Conservation (phyloP, 805 yeast genomes). For the Saccharomycopsis javanensis region DNA sequence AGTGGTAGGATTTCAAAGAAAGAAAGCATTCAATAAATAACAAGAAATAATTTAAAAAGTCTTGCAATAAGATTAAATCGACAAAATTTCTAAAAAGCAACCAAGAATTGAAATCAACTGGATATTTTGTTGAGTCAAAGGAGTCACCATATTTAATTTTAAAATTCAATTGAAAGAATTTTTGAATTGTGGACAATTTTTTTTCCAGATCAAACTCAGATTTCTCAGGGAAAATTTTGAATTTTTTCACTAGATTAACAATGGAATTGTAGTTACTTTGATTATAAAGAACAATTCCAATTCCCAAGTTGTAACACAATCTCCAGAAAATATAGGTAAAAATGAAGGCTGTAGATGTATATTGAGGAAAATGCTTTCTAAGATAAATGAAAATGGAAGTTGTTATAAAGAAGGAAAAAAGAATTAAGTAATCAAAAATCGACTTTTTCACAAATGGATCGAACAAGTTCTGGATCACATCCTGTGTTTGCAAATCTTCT, state of each 20-base stretch:
- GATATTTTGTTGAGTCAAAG: slow-evolving; percentile 34
- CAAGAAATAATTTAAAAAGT: slow-evolving; percentile 64
- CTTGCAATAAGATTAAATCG: slow-evolving; percentile 76
- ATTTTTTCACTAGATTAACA: slow-evolving; percentile 40
- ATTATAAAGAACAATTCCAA: slow-evolving; percentile 54
- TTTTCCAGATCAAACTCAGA: slow-evolving; percentile 25
- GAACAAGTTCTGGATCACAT: slow-evolving; percentile 72
- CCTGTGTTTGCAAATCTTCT: slow-evolving; percentile 53
- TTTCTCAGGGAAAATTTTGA: slow-evolving; percentile 34
- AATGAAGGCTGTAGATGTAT: slow-evolving; percentile 30
- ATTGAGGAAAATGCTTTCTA: slow-evolving; percentile 22
- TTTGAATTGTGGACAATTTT: slow-evolving; percentile 27
- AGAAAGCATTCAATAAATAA: slow-evolving; percentile 40
- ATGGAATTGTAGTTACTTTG: slow-evolving; percentile 53
- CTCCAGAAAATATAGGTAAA: slow-evolving; percentile 65
- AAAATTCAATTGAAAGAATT: slow-evolving; percentile 37
- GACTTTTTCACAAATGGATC: slow-evolving; percentile 70
- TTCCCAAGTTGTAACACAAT: slow-evolving; percentile 66
- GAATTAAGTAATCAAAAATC: slow-evolving; percentile 50
- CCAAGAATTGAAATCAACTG: slow-evolving; percentile 79
- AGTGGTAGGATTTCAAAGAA: slow-evolving; percentile 21
- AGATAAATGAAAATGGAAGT: slow-evolving; percentile 26
- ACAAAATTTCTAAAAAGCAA: slow-evolving; percentile 67
- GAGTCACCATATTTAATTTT: slow-evolving; percentile 34
- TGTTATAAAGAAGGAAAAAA: slow-evolving; percentile 33